Base-by-base conservation (phyloP, 164 flowering plant genomes). In the Nymphaea thermarum region DNA sequence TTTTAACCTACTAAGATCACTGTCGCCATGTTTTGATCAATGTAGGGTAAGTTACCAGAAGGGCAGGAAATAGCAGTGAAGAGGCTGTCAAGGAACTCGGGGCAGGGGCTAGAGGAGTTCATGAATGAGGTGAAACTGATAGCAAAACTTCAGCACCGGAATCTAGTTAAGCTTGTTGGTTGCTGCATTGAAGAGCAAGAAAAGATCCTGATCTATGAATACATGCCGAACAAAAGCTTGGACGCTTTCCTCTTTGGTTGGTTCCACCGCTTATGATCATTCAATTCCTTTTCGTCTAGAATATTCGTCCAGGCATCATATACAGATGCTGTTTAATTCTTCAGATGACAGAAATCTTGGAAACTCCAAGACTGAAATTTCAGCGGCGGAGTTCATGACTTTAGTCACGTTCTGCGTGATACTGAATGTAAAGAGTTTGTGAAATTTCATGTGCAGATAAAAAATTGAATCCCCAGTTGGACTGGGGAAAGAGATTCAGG, bases 141-240 rank as follows among this genome's bases (percentile, higher is more conserved):
- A 25, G 44, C 76, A 8, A 77, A 68, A 60, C 79, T 77, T 47
- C 76, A 77, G n/a, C 79, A 73, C 60, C 68, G 79, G 44, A 77
- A 77, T 64, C 60, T 73, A 18, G 79, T 77, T 7, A 71, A 66
- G 17, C 74, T 77, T 10, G 25, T 71, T 15, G 79, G 79, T 0
- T 73, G 72, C 4, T 77, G 76, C 65, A 63, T 65, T 43, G 63
- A 70, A 8, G 76, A 62, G 42, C 70, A 67, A 15, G 76, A 73
- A 51, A 77, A 68, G 67, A 51, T 77, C 45, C 53, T 76, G 44
- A 42, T 73, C 8, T 73, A 76, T 18, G 76, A 76, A 60, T 76
- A 68, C 71, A 65, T 76, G 74, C 65, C 73, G 42, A 76, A 76
- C 62, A 68, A 64, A 62, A 76, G 79, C 65, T 57, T 73, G 65